Base-by-base conservation (phyloP, 2,329 filamentous ascomycete species). In the Ilyonectria destructans region DNA sequence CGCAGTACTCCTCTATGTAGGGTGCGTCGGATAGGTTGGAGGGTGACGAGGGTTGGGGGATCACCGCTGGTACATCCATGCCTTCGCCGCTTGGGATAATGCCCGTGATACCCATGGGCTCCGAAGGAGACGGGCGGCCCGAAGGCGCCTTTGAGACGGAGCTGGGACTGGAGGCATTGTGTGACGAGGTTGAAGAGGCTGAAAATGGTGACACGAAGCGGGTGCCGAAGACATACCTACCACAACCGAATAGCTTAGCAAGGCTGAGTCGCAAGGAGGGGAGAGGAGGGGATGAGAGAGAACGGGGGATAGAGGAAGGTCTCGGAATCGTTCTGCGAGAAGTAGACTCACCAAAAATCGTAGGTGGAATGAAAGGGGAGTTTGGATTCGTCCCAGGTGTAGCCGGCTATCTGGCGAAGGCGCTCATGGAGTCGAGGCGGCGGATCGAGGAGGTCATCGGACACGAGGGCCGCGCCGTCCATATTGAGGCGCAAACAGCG, bases 271-370 rank as follows among this genome's bases (percentile, higher is more conserved):
- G 62, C 31, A 7, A n/a, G 12, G 43, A 45, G 49, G 48, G 33
- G 21, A 40, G 48, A 8, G 46, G 23, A 37, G 19, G 7, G 15
- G 19, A 51, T n/a, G 55, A n/a, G 33, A 62, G 21, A 26, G 29
- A 58, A 17, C 26, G 48, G 19, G 54, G 21, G 23, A 17, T 55
- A 43, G 43, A 33, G 21, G 46, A 48, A 19, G 29, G 23, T 40
- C 35, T 21, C 29, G 37, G 52, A 54, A 52, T 37, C 35, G 40
- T 33, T 31, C 17, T 43, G 31, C 52, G 26, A 35, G 21, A 59
- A 57, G 45, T 29, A 19, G 31, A 76, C 82, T 75, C 84, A 90
- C 94, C 95, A 98, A 84, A 95, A 95, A 80, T 97, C 94, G 82
- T 97, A 98, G 75, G 91, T 94, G 58, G 88, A 88, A 77, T 91